Conservation (phyloP, 2,329 filamentous ascomycete genomes). For the Pseudogymnoascus sp. region DNA sequence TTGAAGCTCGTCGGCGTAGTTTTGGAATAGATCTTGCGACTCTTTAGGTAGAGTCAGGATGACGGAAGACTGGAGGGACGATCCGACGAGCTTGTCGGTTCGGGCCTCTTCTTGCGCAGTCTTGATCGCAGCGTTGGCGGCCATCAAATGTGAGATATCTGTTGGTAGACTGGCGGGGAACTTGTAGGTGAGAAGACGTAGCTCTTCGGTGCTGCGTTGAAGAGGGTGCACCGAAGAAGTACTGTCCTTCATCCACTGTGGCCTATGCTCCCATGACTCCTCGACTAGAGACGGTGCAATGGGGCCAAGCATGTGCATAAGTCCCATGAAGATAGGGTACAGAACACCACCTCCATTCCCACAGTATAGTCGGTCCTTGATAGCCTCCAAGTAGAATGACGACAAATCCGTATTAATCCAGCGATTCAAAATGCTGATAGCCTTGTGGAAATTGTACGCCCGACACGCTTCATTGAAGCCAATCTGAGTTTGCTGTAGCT, state of each 20-base stretch:
- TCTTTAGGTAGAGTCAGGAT: constrained; percentile 39
- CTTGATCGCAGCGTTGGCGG: constrained; percentile 58
- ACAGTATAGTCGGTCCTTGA: constrained; percentile 89
- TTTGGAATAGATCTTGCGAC: constrained; percentile 20
- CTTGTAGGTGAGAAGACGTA: constrained; percentile 11
- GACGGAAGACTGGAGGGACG: constrained; percentile 71
- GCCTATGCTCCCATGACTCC: constrained; percentile 76
- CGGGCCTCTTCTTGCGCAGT: constrained; percentile 65
- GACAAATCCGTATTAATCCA: constrained; percentile 81
- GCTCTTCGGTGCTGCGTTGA: constrained; percentile 26
- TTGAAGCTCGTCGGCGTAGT: constrained; percentile 34
- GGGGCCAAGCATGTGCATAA: constrained; percentile 72
- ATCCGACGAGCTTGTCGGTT: constrained; percentile 62
- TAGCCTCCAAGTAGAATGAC: constrained; percentile 84
- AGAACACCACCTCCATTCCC: constrained; percentile 58
- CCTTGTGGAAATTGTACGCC: constrained; percentile 76
- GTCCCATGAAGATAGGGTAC: constrained; percentile 58
- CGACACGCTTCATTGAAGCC: constrained; percentile 57
- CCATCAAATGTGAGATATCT: constrained; percentile 21
- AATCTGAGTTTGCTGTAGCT: constrained; percentile 57
- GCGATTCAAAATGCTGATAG: constrained; percentile 60
- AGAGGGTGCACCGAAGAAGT: constrained; percentile 33
- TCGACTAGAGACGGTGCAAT: constrained; percentile 77
- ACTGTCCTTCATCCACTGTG: constrained; percentile 50
- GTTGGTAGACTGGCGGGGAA: constrained; percentile 8